Base-by-base conservation (phyloP, 495 filamentous ascomycete species). In the Aspergillus leporis region DNA sequence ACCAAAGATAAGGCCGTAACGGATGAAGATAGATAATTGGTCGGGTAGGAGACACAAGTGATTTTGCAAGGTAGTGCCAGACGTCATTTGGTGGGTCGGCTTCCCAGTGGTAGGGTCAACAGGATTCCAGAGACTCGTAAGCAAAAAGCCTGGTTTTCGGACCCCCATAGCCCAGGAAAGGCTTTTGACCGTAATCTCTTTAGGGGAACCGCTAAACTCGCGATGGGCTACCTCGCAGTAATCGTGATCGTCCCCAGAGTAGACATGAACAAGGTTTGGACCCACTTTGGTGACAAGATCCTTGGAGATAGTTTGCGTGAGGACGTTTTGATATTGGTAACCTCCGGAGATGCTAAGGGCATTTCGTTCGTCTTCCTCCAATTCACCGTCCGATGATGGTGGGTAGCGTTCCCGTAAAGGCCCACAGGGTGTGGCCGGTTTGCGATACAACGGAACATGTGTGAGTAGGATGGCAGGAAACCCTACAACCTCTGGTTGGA, bases 121-220 rank as follows among this genome's bases (percentile, higher is more conserved):
- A 0, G 93, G 94, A 64, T 98, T 98, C 85, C 91, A 97, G 49
- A 98, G 77, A 66, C 90, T 96, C 7, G 93, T 82, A 66, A 97
- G 83, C 25, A 93, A 70, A 68, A 99, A 93, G 10, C 92, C 95
- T 0, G 95, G 95, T 28, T 83, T 85, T 0, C 89, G 82, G 22
- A 99, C 90, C n/a, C 95, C 93, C 94, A 98, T 98, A 6, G 92
- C 91, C 91, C 91, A 96, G 61, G 86, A 92, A 40, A 96, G 79
- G 61, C 86, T 90, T 73, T 99, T 99, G 56, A 98, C 92, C 0
- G 95, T 98, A 61, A 97, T 93, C 65, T 99, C 95, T 25, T 79
- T 83, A 1, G 93, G 87, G 0, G 83, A 83, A 43, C 82, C 83
- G 10, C 79, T 83, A 58, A 85, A 89, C 49, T 86, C 81, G 12